These are phyloP conservation scores for Sordariomycetes sp. DNA, from an alignment of 2,329 filamentous ascomycete species.

Conservation along the genomic window DNA sequence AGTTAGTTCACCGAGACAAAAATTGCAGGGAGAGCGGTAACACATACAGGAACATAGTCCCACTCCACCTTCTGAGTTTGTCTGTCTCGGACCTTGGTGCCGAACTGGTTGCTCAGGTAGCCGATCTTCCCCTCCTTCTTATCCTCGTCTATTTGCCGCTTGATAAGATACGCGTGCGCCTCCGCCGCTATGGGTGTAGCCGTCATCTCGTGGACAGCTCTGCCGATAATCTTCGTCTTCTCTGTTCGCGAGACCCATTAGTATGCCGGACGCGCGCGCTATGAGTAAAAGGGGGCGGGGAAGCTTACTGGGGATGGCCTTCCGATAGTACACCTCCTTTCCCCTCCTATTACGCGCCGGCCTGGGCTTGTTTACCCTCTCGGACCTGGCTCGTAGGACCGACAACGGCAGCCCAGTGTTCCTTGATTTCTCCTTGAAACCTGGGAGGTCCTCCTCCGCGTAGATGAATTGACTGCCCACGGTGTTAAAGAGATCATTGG, in stretches of 20 bases:
- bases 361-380: conserved; percentile 32
- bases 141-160: conserved; percentile 36
- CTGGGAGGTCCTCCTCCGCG: conserved; percentile 53
- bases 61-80: conserved; percentile 20
- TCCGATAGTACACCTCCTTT: conserved; percentile 50
- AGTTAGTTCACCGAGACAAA: conserved; percentile 2
- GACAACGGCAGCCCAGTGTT: conserved; percentile 49
- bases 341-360: conserved; percentile 21
- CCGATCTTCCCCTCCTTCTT: conserved; percentile 39
- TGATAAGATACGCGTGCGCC: conserved; percentile 55
- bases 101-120: conserved; percentile 26
- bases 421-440: conserved; percentile 53
- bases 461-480: conserved; percentile 86
- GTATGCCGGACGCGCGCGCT: not conserved
- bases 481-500: conserved; percentile 42
- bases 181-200: conserved; percentile 62
- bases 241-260: conserved; percentile 34
- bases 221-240: conserved; percentile 65
- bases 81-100: conserved; percentile 7
- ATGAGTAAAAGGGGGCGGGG: not conserved
- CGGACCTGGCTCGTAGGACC: conserved; percentile 32
- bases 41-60: conserved; percentile 47
- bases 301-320: conserved; percentile 50
- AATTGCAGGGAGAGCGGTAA: not conserved
- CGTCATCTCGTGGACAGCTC: conserved; percentile 65